These are phyloP conservation scores for Lactarius hengduanensis DNA, from an alignment of 768 basidiomycete species.

Conservation along the genomic window DNA sequence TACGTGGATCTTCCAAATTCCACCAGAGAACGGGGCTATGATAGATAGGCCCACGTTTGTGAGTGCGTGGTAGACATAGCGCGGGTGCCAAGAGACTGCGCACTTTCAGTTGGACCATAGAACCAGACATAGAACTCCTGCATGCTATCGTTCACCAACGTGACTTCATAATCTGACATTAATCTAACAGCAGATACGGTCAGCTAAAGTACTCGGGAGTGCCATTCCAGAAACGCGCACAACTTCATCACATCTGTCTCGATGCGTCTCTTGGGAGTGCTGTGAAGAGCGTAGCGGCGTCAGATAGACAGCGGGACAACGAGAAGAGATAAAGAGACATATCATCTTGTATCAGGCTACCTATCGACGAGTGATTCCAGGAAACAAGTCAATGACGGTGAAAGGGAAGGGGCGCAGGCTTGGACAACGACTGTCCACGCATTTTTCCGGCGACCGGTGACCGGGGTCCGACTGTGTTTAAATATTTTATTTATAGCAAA, in stretches of 20 bases:
- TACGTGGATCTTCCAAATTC: slow-evolving; percentile 99
- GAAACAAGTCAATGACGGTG: slow-evolving; percentile 13
- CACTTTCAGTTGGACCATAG: slow-evolving; percentile 92
- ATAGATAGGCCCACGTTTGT: slow-evolving; percentile 2
- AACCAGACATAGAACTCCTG: slow-evolving; percentile 98
- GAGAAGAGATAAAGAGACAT: slow-evolving; percentile 37
- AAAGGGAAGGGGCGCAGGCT: not conserved
- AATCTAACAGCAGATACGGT: slow-evolving; percentile 51
- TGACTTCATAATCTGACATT: slow-evolving; percentile 99
- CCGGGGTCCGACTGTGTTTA: not conserved
- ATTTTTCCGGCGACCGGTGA: not conserved
- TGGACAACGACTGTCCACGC: slow-evolving; percentile 1
- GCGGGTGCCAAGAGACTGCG: slow-evolving; percentile 34
- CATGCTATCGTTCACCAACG: slow-evolving; percentile 97
- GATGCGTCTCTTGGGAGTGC: slow-evolving; percentile 89
- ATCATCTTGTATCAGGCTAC: slow-evolving; percentile 51
- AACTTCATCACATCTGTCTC: slow-evolving; percentile 99
- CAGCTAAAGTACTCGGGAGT: not conserved
- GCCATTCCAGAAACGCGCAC: slow-evolving; percentile 45
- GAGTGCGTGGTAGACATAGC: not conserved
- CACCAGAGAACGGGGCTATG: slow-evolving; percentile 92
- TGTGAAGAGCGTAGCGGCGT: slow-evolving; percentile 46
- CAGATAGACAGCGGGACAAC: slow-evolving; percentile 29
- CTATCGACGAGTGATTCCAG: slow-evolving; percentile 13
- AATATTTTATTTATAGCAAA: not conserved